Base-by-base conservation (phyloP, 345 rosid genomes). In the Boechera retrofracta region DNA sequence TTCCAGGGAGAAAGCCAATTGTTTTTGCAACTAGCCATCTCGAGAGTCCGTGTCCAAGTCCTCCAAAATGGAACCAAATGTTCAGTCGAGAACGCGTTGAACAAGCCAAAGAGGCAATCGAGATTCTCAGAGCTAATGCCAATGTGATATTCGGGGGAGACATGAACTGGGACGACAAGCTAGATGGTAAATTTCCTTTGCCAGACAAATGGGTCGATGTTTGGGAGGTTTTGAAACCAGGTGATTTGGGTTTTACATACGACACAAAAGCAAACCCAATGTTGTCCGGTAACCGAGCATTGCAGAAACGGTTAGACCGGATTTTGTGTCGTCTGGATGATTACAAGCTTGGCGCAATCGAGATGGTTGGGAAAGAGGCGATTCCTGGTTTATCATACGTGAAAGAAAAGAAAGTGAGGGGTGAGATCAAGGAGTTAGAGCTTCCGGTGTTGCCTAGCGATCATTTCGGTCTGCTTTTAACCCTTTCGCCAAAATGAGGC, bases 1-100 rank as follows among this genome's bases (percentile, higher is more conserved):
- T 84, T 42, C 76, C 56, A 16, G 94, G 86, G 26, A 81, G 65
- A 68, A 88, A 83, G 65, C 72, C 89, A 0, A 77, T 95, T 54
- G 83, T 89, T 73, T 76, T 95, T 63, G 97, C 97, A 55, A 95
- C 98, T 0, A 91, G 96, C 85, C 99, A 95, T 87, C 99, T 95
- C 0, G 99, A 95, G 82, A 95, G 99, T 74, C 98, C 99, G 11
- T 85, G 88, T 79, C 99, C 97, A 11, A 87, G 73, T 31, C 98
- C 99, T 35, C 98, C 99, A 16, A 92, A 81, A 57, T 95, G 98
- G 98, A 88, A 92, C 81, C 99, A 95, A 80, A 95, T 95, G 99
- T 95, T 54, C 83, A 92, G 99, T 83, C 81, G 83, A 80, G 97
- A 95, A 71, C 97, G 98, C 15, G 91, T 91, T 11, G 85, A 72